Conservation (phyloP, 352 stramenopile species). For the Phytophthora crassamura region DNA sequence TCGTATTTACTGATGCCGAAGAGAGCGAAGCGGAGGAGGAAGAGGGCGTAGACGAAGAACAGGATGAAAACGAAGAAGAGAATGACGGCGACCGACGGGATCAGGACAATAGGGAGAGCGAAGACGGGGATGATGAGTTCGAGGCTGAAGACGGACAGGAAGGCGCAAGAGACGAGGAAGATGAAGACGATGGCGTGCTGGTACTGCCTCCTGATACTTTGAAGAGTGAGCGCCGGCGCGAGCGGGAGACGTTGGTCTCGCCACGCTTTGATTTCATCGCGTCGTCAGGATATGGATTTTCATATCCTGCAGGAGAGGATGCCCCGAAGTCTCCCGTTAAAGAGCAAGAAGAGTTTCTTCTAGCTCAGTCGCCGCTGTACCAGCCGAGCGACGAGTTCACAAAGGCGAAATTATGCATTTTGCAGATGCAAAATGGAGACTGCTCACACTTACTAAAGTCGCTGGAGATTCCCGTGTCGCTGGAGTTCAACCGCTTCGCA, state of each 20-base stretch:
- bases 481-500: slow-evolving; percentile 9
- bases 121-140: neutral
- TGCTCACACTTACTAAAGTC: neutral
- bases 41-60: neutral
- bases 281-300: too few relatives aligned
- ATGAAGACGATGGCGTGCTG: slow-evolving; percentile 10
- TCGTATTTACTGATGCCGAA: slow-evolving; percentile 8
- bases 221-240: slow-evolving; percentile 1
- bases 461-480: slow-evolving; percentile 22
- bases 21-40: slow-evolving; percentile 13
- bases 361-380: slow-evolving; percentile 5
- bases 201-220: slow-evolving; percentile 9
- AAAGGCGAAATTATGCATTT: slow-evolving; percentile 10
- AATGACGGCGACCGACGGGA: neutral
- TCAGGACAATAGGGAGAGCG: neutral
- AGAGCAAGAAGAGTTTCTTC: slow-evolving; percentile 12
- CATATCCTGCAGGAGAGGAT: neutral
- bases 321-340: neutral
- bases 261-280: slow-evolving; percentile 24
- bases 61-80: neutral
- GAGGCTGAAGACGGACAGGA: too few relatives aligned
- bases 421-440: slow-evolving; percentile 9
- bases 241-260: slow-evolving; percentile 7
- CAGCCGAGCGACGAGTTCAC: slow-evolving; percentile 13
- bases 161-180: neutral